Evolutionary conservation across 73 alveolate genomes (phyloP), one percentile per base, ranked within the genome.

Genomic region (Symbiodinium natans): DNA sequence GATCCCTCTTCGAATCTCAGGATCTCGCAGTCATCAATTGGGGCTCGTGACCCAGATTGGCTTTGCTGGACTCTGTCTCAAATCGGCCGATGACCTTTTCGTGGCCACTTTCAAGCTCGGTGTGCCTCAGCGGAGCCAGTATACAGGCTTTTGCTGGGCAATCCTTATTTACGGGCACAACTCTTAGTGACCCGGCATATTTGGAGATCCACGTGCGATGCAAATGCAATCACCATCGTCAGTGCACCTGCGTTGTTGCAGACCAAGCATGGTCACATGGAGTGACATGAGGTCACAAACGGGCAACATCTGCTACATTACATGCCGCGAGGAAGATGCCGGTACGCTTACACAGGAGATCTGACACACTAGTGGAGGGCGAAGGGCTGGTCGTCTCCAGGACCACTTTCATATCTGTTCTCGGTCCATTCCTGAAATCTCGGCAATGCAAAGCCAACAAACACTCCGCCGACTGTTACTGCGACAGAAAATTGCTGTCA

Each of bases 401-500:
- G 97, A 36, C 97, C 97, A 33, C 97, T 90, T 42, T 90, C 97
- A n/a, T 90, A 90, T 41, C 80, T 68, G 88, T 90, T 90, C n/a
- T 90, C 97, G 4, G 88, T 38, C 97, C 97, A 90, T 42, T 68
- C 97, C 97, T 90, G 27, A 33, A 46, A 63, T 0, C 39, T 17
- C 13, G 59, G 59, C 21, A 6, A 46, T 13, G 59, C 59, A 46
- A 6, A 46, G 6, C 21, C 59, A 46, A 6, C 59, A 13, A 46
- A 13, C 59, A 46, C 21, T 46, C n/a, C n/a, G n/a, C n/a, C n/a
- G n/a, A n/a, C n/a, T n/a, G n/a, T n/a, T n/a, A n/a, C n/a, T n/a
- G n/a, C n/a, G n/a, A n/a, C n/a, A n/a, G n/a, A n/a, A n/a, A n/a
- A n/a, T n/a, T n/a, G n/a, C n/a, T n/a, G n/a, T n/a, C 77, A 25